Base-by-base conservation (phyloP, 2,329 filamentous ascomycete species). In the Talaromyces sp. region DNA sequence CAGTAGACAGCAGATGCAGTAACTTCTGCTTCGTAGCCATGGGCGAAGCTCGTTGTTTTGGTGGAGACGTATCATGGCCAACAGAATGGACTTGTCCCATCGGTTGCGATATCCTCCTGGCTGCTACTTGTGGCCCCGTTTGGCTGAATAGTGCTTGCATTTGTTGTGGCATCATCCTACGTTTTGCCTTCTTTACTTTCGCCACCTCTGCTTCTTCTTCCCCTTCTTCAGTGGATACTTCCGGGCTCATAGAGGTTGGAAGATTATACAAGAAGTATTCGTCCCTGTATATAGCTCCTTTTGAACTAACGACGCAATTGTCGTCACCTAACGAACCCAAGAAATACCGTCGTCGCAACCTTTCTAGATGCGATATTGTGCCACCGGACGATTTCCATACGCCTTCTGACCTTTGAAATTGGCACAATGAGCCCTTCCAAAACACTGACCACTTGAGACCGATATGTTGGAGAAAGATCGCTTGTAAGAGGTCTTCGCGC, bases 401-500 rank as follows among this genome's bases (percentile, higher is more conserved):
- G 12, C 43, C 43, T 26, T 48, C 19, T 14, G 43, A 48, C 43
- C 14, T 7, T 26, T 48, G 19, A 12, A 48, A 48, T 24, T 4
- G 3, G 11, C 6, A 9, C 19, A 48, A 26, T 14, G 43, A 24
- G 2, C 6, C 17, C 24, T 48, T 48, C 43, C 43, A 48, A 48
- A 48, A 48, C 26, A 48, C 19, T 3, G 43, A 75, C 78, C 81
- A 84, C 56, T 75, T 77, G 3, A 80, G 70, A 5, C 82, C 83
- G 31, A 85, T 74, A 61, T 78, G 82, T 48, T 85, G 80, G 3
- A 84, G 68, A 26, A 85, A 75, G 6, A 85, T 76, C 2, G 81
- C 79, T 63, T 85, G 80, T 9, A 84, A 76, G n/a, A 84, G 72
- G 62, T 87, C 84, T 64, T 83, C 81, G 55, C 85, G 81, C 74